Base-by-base conservation (phyloP, 2,329 filamentous ascomycete species). In the Sporothrix luriei region DNA sequence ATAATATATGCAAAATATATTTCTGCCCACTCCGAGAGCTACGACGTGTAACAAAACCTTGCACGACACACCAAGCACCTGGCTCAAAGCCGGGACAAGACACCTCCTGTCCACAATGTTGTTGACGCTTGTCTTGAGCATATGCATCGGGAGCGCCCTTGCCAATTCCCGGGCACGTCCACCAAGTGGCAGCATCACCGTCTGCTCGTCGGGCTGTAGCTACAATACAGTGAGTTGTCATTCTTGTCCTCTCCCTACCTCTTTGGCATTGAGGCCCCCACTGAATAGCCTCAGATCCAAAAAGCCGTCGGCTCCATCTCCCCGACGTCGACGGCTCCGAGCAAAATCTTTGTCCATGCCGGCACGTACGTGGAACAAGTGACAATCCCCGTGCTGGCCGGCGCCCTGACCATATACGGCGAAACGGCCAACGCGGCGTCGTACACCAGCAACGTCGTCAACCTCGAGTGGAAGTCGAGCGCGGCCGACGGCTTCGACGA, bases 341-440 rank as follows among this genome's bases (percentile, higher is more conserved):
- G 88, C 70, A 85, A 83, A 75, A 87, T 91, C 78, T 90, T 90
- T 79, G 85, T 91, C 77, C 76, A 85, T 74, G 77, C 83, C 29
- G 87, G 87, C 10, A 87, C 85, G 48, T 89, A 90, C 81, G 79
- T 78, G 2, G 87, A 89, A 76, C 87, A 89, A 75, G 85, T 89
- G 52, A 83, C 82, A 73, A 80, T 90, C 55, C 77, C 82, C 3
- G 72, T 77, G 0, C 81, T 84, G 61, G 78, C 78, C 13, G 84
- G 83, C 1, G 77, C 82, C 52, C 78, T 89, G 52, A 84, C 82
- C 61, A 82, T 79, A 52, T 78, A 79, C 74, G 88, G 89, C 21
- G 85, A 85, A 74, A 89, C 88, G 1, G 76, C 78, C 40, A 81
- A 85, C 71, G 84, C 84, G 4, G 77, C 80, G 11, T 78, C 79